A percentile compares a stretch with the other conserved stretches of the same genome.
Evolutionary conservation across 345 rosid genomes (phyloP).

Genomic region (Eucalyptus urophylla): DNA sequence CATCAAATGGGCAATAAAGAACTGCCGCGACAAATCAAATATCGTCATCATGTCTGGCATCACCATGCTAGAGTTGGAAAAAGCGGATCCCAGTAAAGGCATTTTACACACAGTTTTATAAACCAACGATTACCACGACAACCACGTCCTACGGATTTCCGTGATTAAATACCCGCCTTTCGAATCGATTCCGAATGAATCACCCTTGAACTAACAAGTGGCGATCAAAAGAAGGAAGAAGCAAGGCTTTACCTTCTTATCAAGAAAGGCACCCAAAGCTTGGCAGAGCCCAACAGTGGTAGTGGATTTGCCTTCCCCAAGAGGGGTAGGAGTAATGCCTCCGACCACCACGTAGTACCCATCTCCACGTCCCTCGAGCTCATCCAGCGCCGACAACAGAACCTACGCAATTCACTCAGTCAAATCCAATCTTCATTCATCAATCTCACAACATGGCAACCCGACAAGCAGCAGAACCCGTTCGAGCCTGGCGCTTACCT

Average conservation of each 20-base stretch:
- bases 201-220: neutral
- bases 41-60: neutral
- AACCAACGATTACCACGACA: neutral
- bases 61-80: neutral
- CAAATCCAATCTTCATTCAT: neutral
- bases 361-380: conserved; percentile 55
- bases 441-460: neutral
- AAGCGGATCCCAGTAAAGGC: neutral
- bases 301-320: conserved; percentile 97
- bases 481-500: conserved; percentile 22
- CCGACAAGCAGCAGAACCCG: neutral
- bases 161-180: neutral
- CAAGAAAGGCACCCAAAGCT: conserved; percentile 89
- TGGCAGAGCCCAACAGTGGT: conserved; percentile 96
- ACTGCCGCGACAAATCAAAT: neutral
- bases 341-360: conserved; percentile 96
- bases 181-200: neutral
- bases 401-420: conserved; percentile 21
- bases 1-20: neutral
- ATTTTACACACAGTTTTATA: neutral
- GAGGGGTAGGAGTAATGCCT: conserved; percentile 98
- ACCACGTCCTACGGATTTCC: neutral
- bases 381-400: conserved; percentile 66
- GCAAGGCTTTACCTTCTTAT: conserved; percentile 50
- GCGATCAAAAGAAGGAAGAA: neutral